A percentile compares a stretch with the other conserved stretches of the same genome.
phyloP scores from a whole-genome alignment of 176 grass and related monocot species.

The Oryza glaberrima region DNA sequence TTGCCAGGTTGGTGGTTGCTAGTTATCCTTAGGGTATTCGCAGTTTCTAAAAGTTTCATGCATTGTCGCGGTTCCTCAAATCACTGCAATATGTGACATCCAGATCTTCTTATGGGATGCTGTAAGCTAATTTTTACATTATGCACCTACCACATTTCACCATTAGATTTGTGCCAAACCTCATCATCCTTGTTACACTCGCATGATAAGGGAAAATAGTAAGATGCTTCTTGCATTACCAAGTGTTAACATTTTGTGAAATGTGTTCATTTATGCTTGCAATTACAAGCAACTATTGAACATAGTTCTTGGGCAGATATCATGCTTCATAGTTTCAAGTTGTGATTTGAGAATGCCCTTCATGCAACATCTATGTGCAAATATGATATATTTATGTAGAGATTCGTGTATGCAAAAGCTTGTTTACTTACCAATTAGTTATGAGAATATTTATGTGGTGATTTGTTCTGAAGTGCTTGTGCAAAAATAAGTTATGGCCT shows the following conservation, averaged over 20 bases:
- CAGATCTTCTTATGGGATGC: not conserved
- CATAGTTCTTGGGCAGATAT: not conserved
- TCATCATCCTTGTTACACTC: not conserved
- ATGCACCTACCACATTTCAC: not conserved
- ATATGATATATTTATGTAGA: not conserved
- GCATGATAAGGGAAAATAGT: not conserved
- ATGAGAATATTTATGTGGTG: not conserved
- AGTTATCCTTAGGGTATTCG: not conserved
- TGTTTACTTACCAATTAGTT: not conserved
- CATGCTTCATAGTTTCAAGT: not conserved
- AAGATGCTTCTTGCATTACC: not conserved
- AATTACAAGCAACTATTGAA: not conserved
- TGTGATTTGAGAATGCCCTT: not conserved
- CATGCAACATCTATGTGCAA: not conserved
- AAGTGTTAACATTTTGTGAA: not conserved
- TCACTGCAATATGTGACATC: not conserved
- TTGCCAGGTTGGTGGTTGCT: not conserved
- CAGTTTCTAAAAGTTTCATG: not conserved
- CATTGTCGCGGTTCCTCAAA: constrained; percentile 5
- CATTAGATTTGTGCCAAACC: not conserved
- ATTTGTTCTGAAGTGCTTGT: not conserved
- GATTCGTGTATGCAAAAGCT: not conserved
- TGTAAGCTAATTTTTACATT: not conserved
- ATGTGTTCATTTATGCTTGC: not conserved
- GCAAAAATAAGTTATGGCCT: no score